These are phyloP conservation scores for Microdochium bolleyi DNA, from an alignment of 2,329 filamentous ascomycete genomes.

Conservation along the genomic window DNA sequence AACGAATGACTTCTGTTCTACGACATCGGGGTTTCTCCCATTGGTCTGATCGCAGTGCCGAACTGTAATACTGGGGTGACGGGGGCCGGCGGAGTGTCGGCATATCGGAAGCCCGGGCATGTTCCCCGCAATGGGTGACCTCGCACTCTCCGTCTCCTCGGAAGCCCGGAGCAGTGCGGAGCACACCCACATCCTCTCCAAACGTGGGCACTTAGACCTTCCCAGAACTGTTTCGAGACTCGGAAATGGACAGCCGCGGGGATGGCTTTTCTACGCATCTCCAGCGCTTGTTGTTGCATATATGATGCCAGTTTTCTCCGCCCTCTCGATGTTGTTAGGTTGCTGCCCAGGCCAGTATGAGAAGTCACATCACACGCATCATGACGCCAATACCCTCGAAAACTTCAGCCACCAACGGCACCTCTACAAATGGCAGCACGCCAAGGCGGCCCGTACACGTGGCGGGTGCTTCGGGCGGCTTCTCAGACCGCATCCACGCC, in stretches of 20 bases:
- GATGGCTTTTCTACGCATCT: not conserved
- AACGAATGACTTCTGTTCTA: no score
- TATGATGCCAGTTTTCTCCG: not conserved
- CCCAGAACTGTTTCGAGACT: no score
- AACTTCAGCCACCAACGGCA: not conserved
- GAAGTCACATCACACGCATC: not conserved
- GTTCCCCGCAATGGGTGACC: no score
- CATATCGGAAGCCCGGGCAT: no score
- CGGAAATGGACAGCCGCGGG: not conserved
- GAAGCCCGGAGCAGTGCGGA: no score
- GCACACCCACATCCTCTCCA: no score
- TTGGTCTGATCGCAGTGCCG: no score
- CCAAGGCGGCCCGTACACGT: slow-evolving; percentile 13
- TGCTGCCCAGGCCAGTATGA: not conserved
- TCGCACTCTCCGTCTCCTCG: no score
- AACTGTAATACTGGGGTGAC: no score
- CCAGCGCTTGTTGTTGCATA: not conserved
- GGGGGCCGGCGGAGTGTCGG: no score
- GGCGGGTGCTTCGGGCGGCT: slow-evolving; percentile 19
- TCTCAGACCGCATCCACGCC: slow-evolving; percentile 21
- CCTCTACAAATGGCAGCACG: not conserved
- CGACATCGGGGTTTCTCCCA: no score
- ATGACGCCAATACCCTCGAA: not conserved
- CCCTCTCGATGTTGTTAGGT: not conserved
- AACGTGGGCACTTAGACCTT: no score